A percentile compares a stretch with the other conserved stretches of the same genome.
Evolutionary conservation across 257 asterid species (phyloP).

Genomic region (Paraleonurus japonicus): DNA sequence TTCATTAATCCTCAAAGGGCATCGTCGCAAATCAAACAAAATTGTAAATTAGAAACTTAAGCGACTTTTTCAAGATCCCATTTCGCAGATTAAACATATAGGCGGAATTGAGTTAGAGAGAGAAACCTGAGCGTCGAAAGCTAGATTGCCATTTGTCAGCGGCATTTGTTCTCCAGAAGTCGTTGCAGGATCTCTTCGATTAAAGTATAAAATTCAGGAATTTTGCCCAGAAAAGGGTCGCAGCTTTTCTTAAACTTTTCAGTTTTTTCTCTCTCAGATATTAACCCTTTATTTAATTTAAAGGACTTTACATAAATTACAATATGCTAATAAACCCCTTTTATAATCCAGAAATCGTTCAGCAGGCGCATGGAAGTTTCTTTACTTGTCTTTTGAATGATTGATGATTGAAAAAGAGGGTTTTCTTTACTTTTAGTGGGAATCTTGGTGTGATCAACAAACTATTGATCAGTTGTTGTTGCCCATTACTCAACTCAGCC

Average conservation of each 20-base stretch:
- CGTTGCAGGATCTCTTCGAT: slow-evolving; percentile 8
- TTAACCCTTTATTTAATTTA: background rate
- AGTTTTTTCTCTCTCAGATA: background rate
- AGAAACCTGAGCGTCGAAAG: slow-evolving; percentile 23
- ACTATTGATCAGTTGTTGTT: slow-evolving; percentile 6
- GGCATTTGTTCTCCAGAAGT: slow-evolving; percentile 2
- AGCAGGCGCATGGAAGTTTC: slow-evolving; percentile 32
- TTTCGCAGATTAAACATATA: background rate
- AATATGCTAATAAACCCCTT: background rate
- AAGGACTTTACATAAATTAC: background rate
- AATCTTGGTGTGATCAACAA: slow-evolving; percentile 9
- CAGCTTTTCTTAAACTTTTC: slow-evolving; percentile 18
- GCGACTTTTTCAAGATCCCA: slow-evolving; percentile 25
- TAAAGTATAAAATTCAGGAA: slow-evolving; percentile 1
- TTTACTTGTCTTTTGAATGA: slow-evolving; percentile 1
- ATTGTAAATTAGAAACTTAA: background rate
- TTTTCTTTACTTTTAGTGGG: slow-evolving; percentile 11
- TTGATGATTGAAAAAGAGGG: slow-evolving; percentile 10
- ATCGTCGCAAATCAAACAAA: slow-evolving; percentile 1
- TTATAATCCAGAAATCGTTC: background rate
- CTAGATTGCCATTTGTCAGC: background rate
- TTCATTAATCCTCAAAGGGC: background rate
- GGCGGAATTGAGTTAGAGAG: slow-evolving; percentile 1
- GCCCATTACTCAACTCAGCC: slow-evolving; percentile 23
- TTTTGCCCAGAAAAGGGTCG: slow-evolving; percentile 10